Evolutionary conservation across 495 filamentous ascomycete species (phyloP), one percentile per base, ranked within the genome.

Genomic region (Aspergillus indologenus): DNA sequence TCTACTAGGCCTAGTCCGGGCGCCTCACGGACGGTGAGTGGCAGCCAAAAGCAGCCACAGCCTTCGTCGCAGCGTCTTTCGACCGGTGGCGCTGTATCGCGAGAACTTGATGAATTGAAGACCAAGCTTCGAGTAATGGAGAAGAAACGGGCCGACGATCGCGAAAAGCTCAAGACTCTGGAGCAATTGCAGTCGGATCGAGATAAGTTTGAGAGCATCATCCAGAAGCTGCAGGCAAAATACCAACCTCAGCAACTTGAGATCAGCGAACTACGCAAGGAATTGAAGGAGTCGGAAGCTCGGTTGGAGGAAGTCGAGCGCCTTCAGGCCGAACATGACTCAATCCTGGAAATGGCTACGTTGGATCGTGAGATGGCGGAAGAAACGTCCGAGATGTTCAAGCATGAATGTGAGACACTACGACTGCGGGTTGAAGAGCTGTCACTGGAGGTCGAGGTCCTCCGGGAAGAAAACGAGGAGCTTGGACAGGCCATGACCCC

Each of bases 361-460:
- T 76, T 98, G 19, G 94, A 98, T 67, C 81, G 91, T 17, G 93
- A 98, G 71, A 96, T 98, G 91, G 95, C 94, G 2, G 93, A 97
- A 71, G 93, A 98, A 67, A 90, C 85, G 40, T 87, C 89, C 6
- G 94, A 98, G 61, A 82, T 83, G 18, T 78, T 87, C 31, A 92
- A 89, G 68, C 80, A 83, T 2, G 94, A 98, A 70, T 79, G 92
- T 19, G 90, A 96, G n/a, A 77, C 83, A 5, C 71, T 96, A 46
- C 87, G 88, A 62, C 72, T 79, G 26, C 90, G 85, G 63, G 75
- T 84, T 6, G 91, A 98, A 67, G 94, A 98, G 70, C 77, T 95
- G 2, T 83, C 93, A 65, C 76, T 96, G 43, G 95, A 98, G 68
- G 82, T 90, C 4, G 92, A 97, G 53, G 83, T 98, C 26, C 69